phyloP scores from a whole-genome alignment of 2,329 filamentous ascomycete genomes.

The Colletotrichum sp. region DNA sequence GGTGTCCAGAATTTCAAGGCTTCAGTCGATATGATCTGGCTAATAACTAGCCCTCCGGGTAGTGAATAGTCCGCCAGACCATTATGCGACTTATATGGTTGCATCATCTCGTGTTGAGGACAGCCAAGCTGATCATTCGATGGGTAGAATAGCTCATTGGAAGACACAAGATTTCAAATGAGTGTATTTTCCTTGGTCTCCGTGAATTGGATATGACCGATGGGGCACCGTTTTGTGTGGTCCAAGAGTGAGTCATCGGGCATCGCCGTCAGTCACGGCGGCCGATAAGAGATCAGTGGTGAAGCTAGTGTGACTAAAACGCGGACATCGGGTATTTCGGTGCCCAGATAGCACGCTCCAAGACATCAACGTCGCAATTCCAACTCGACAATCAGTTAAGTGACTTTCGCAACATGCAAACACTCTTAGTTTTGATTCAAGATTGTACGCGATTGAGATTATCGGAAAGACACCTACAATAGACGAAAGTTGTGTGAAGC shows the following conservation, averaged over 20 bases:
- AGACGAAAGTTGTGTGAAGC: neutral
- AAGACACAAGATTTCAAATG: neutral
- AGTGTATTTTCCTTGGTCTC: neutral
- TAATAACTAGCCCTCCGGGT: neutral
- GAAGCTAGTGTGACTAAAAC: neutral
- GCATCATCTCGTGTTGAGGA: neutral
- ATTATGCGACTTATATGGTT: neutral
- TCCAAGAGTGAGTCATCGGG: neutral
- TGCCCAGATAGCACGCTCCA: neutral
- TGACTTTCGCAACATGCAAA: neutral
- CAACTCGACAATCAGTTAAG: neutral
- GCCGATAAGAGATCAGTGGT: neutral
- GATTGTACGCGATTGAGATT: neutral
- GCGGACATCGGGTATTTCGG: neutral
- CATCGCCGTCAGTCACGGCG: neutral
- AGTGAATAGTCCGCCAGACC: neutral
- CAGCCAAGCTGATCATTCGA: neutral
- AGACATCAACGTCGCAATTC: neutral
- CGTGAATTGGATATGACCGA: neutral
- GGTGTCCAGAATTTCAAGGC: neutral
- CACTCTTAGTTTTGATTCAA: neutral
- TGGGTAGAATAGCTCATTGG: neutral
- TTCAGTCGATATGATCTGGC: neutral
- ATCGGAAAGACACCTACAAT: neutral
- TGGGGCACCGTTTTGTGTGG: neutral